Evolutionary conservation across 805 yeast species (phyloP).

Genomic region (Sugiyamaella americana): DNA sequence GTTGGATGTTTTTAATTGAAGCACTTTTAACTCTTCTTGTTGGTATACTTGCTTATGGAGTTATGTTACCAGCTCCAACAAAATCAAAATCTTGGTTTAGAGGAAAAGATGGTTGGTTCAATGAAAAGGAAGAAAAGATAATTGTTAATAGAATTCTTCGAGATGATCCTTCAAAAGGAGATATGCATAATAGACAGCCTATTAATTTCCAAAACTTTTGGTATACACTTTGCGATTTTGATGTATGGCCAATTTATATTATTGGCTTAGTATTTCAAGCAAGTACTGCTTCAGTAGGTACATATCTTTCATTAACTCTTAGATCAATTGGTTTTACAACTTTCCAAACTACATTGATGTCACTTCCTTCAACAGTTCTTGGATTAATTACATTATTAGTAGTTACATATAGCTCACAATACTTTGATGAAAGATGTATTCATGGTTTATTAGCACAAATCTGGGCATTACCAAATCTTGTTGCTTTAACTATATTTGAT

Average conservation of each 20-base stretch:
- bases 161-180: constrained; percentile 61
- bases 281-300: constrained; percentile 32
- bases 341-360: constrained; percentile 44
- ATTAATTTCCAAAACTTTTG: constrained; percentile 39
- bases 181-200: constrained; percentile 57
- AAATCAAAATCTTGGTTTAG: constrained; percentile 43
- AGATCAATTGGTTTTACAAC: constrained; percentile 47
- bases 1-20: constrained; percentile 58
- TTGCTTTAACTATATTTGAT: constrained; percentile 7
- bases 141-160: constrained; percentile 53
- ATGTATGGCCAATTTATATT: constrained; percentile 50
- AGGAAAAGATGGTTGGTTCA: constrained; percentile 46
- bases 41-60: constrained; percentile 42
- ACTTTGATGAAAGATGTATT: constrained; percentile 15
- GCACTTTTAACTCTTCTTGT: constrained; percentile 50
- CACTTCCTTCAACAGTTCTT: constrained; percentile 32
- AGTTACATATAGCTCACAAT: constrained; percentile 14
- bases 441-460: constrained; percentile 14
- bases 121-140: constrained; percentile 52
- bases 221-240: constrained; percentile 42
- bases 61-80: constrained; percentile 53
- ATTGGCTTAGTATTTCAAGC: constrained; percentile 43
- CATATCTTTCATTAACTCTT: constrained; percentile 46
- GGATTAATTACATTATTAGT: constrained; percentile 9
- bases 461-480: constrained; percentile 13